phyloP scores from a whole-genome alignment of 495 filamentous ascomycete species.

The Xylaria curta region DNA sequence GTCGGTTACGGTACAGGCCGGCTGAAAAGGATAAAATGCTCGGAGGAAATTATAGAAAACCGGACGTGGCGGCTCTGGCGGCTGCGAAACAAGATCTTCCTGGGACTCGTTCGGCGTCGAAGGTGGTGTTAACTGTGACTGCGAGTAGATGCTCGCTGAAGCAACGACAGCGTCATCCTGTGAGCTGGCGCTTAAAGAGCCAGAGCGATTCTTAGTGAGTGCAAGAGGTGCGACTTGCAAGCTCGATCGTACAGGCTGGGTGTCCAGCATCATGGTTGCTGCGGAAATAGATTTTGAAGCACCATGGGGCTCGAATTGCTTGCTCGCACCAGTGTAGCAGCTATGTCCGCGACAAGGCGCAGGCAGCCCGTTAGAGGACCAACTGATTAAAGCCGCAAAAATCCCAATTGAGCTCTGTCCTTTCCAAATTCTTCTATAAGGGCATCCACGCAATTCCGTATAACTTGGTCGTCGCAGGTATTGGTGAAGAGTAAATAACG shows the following conservation, averaged over 20 bases:
- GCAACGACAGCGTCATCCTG: conserved; percentile 39
- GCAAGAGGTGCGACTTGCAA: conserved; percentile 76
- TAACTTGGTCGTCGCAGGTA: not conserved
- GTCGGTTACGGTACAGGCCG: conserved; percentile 67
- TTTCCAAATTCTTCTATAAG: not conserved
- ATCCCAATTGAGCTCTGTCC: not conserved
- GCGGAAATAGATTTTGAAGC: conserved; percentile 32
- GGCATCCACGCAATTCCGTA: conserved; percentile 4
- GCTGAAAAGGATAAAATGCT: conserved; percentile 94
- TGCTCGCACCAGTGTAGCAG: conserved; percentile 40
- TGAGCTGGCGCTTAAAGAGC: conserved; percentile 51
- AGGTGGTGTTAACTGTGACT: conserved; percentile 74
- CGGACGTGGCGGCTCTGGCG: conserved; percentile 55
- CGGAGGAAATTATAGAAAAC: conserved; percentile 94
- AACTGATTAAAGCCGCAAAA: conserved; percentile 4
- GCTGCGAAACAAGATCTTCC: conserved; percentile 58
- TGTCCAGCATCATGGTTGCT: conserved; percentile 60
- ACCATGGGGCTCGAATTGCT: conserved; percentile 45
- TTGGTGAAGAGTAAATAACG: conserved; percentile 5
- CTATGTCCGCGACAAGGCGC: conserved; percentile 29
- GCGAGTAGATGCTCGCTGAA: conserved; percentile 51
- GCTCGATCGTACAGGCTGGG: conserved; percentile 60
- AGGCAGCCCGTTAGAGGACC: conserved; percentile 24
- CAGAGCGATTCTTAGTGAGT: conserved; percentile 68
- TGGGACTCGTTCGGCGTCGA: conserved; percentile 70